A percentile compares a stretch with the other conserved stretches of the same genome.
Evolutionary conservation across 2,329 filamentous ascomycete genomes (phyloP).

Genomic region (Zarea fungicola): DNA sequence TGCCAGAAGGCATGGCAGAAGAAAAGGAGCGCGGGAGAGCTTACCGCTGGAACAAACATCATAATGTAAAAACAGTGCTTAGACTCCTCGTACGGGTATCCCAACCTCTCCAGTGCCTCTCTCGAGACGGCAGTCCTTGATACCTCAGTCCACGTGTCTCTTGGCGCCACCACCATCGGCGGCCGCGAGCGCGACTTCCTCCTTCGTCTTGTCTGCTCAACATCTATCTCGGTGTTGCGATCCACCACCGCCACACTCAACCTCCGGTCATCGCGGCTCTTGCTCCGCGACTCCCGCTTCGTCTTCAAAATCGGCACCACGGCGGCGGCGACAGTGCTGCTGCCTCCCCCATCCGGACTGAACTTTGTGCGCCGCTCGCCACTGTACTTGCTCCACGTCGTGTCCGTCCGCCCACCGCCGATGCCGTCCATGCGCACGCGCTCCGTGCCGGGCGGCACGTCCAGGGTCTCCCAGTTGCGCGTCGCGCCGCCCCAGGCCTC

Average conservation of each 20-base stretch:
- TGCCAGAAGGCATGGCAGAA: background rate
- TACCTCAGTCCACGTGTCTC: slow-evolving; percentile 91
- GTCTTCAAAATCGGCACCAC: slow-evolving; percentile 18
- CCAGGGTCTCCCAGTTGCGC: slow-evolving; percentile 74
- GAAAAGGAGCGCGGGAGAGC: too few relatives aligned
- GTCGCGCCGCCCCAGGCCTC: slow-evolving; percentile 72
- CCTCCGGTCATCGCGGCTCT: slow-evolving; percentile 31
- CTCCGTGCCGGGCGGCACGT: slow-evolving; percentile 78
- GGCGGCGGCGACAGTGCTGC: slow-evolving; percentile 15
- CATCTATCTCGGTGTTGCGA: slow-evolving; percentile 43
- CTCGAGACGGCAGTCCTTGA: slow-evolving; percentile 85
- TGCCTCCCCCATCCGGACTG: slow-evolving; percentile 58
- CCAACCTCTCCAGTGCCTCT: slow-evolving; percentile 78
- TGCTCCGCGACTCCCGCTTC: slow-evolving; percentile 28
- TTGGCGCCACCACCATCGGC: slow-evolving; percentile 39
- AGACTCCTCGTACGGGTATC: slow-evolving; percentile 88
- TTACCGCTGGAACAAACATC: slow-evolving; percentile 80
- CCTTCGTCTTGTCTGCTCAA: slow-evolving; percentile 45
- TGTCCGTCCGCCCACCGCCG: slow-evolving; percentile 69
- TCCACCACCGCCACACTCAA: slow-evolving; percentile 44
- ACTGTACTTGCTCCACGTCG: slow-evolving; percentile 74
- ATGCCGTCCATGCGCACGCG: slow-evolving; percentile 76
- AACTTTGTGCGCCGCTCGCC: slow-evolving; percentile 72
- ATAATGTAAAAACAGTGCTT: slow-evolving; percentile 88
- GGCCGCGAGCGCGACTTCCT: slow-evolving; percentile 40